Base-by-base conservation (phyloP, 2,329 filamentous ascomycete genomes). In the Colletotrichum camelliae region DNA sequence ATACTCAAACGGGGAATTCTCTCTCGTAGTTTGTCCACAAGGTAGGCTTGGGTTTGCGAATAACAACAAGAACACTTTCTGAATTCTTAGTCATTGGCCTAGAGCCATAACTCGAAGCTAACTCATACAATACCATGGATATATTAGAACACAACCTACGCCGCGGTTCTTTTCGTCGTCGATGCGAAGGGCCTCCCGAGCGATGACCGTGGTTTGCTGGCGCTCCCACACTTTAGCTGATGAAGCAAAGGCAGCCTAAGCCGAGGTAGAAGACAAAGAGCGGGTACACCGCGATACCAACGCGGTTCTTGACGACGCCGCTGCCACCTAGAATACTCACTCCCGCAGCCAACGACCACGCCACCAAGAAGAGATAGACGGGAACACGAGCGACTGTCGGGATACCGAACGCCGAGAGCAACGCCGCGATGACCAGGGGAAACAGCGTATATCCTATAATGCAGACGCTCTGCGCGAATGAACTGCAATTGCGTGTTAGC, bases 381-480 rank as follows among this genome's bases (percentile, higher is more conserved):
- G 97, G 97, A 82, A 98, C 95, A 72, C 97, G 91, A 7, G 94
- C 92, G 78, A 98, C 94, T 80, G 92, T 94, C 57, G 93, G 94
- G 9, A 98, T 89, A 67, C 92, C 90, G 37, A 99, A 83, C 1
- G 96, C 96, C 72, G 96, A 98, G 78, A 99, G 91, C 67, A 98
- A 87, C 2, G 96, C 93, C 9, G 97, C 97, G 79, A 99, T 94
- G 80, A 98, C 97, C 69, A 99, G 91, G 3, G 97, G 97, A 87
- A 99, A 99, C 72, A 99, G 91, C 1, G 97, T 99, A 86, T 99
- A 99, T 61, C 97, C 97, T 83, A 99, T 99, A 81, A 99, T 97
- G 85, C 96, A 98, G 79, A 99, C 92, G 74, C 96, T 98, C 85
- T 99, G 97, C 82, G 98, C 97, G 85, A 99, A 99, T 21, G 97